Percentiles rank a stretch among this genome's conserved stretches.
Conservation (phyloP, 116 monocot species). For the Posidonia oceanica region DNA sequence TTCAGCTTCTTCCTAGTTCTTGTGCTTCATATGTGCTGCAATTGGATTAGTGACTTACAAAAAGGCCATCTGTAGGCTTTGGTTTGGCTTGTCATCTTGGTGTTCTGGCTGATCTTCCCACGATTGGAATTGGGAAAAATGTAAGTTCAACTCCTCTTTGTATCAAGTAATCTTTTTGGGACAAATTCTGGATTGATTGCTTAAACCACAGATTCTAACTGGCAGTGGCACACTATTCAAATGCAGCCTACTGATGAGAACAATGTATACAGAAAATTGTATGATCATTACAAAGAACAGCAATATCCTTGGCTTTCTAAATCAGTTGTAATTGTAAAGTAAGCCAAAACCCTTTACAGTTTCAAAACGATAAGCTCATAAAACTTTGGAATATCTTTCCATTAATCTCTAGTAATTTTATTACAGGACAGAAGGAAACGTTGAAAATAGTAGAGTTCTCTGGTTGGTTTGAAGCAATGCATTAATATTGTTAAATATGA, state of each 20-base stretch:
- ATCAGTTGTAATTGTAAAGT: too few species aligned
- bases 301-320: too few species aligned
- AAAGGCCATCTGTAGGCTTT: conserved; percentile 40
- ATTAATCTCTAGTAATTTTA: background rate
- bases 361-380: background rate
- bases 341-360: too few species aligned
- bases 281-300: too few species aligned
- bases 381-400: background rate
- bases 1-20: background rate
- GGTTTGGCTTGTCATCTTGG: conserved; percentile 99
- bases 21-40: background rate
- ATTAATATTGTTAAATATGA: too few species aligned
- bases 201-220: too few species aligned
- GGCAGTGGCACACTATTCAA: too few species aligned
- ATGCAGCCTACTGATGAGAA: too few species aligned
- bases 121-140: conserved; percentile 93
- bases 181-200: too few species aligned
- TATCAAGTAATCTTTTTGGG: background rate
- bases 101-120: conserved; percentile 66
- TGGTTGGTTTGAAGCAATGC: too few species aligned
- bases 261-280: too few species aligned
- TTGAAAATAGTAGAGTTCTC: too few species aligned
- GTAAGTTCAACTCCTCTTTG: conserved; percentile 33
- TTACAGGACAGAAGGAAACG: background rate
- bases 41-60: background rate